These are phyloP conservation scores for Diaporthe sp. DNA, from an alignment of 2,329 filamentous ascomycete species.

Conservation along the genomic window DNA sequence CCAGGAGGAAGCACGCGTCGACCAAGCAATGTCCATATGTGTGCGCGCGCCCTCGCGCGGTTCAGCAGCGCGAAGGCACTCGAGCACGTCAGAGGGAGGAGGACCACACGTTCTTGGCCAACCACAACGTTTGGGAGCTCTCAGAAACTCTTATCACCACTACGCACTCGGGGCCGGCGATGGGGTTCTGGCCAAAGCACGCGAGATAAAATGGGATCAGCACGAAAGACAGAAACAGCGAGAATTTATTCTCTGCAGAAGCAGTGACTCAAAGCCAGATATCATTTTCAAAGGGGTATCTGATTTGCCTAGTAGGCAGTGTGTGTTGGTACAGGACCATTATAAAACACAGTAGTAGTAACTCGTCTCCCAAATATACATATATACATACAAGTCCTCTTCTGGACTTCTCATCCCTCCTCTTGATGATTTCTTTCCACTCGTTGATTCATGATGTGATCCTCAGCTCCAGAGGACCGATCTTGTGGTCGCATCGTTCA, in stretches of 20 bases:
- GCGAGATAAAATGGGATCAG: slow-evolving; percentile 1
- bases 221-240: slow-evolving; percentile 9
- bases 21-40: neutral
- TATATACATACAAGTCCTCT: slow-evolving; percentile 30
- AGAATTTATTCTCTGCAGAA: slow-evolving; percentile 22
- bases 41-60: neutral
- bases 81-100: neutral
- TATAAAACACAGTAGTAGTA: slow-evolving; percentile 34
- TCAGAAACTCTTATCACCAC: neutral
- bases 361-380: slow-evolving; percentile 10
- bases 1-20: neutral
- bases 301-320: slow-evolving; percentile 41
- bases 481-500: slow-evolving; percentile 24
- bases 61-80: neutral
- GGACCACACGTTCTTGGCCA: neutral
- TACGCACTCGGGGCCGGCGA: neutral
- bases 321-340: slow-evolving; percentile 37
- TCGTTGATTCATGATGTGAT: slow-evolving; percentile 32
- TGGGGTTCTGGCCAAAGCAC: neutral
- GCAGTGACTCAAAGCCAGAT: slow-evolving; percentile 38
- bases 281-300: slow-evolving; percentile 41
- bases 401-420: slow-evolving; percentile 25
- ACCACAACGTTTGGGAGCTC: neutral
- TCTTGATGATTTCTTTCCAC: neutral
- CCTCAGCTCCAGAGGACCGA: neutral